These are phyloP conservation scores for Populus hybrid DNA, from an alignment of 441 rosid genomes.

Conservation along the genomic window DNA sequence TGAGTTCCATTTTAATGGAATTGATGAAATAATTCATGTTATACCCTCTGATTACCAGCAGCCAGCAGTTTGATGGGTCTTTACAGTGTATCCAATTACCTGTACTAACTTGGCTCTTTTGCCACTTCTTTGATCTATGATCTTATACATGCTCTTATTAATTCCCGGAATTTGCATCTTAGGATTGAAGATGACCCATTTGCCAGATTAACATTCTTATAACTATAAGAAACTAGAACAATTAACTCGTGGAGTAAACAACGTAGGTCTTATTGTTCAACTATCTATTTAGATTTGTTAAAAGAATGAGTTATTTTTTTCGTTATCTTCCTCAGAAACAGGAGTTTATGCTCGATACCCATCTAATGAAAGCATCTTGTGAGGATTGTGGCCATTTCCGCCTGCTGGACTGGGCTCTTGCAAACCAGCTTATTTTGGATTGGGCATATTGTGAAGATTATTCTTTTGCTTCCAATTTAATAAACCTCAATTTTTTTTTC, in stretches of 20 bases:
- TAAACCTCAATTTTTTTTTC: no score
- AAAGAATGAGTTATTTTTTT: neutral
- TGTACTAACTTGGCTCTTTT: neutral
- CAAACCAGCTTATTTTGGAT: conserved; percentile 24
- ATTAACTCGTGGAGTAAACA: no score
- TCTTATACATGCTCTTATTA: neutral
- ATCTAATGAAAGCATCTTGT: conserved; percentile 73
- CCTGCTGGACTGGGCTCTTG: conserved; percentile 76
- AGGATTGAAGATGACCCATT: neutral
- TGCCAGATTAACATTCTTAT: neutral
- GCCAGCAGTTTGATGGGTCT: neutral
- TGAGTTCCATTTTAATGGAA: neutral
- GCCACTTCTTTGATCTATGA: neutral
- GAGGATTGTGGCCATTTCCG: conserved; percentile 64
- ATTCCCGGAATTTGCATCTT: neutral
- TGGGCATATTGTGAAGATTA: no score
- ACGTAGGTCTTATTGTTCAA: neutral
- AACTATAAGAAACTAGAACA: neutral
- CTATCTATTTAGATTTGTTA: neutral
- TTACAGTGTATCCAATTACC: neutral
- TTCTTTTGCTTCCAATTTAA: no score
- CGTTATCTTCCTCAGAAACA: neutral
- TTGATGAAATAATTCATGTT: neutral
- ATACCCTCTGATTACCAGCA: neutral
- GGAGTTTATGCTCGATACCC: neutral